Conservation (phyloP, 768 basidiomycete genomes). For the Leccinum aurantiacum region DNA sequence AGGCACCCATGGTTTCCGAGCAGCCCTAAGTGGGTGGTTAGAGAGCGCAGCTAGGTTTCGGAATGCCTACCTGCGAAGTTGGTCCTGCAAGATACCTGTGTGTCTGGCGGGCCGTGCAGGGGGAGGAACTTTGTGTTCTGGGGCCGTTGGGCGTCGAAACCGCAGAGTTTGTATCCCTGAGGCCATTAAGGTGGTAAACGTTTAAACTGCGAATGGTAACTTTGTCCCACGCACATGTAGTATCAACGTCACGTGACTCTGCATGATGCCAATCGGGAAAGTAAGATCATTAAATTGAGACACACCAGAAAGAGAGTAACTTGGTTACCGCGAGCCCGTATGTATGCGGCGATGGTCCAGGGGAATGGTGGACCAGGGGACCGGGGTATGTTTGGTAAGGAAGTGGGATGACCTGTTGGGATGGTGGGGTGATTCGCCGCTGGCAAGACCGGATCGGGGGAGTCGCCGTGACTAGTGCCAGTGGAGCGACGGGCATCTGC, state of each 20-base stretch:
- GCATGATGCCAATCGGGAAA: slow-evolving; percentile 5
- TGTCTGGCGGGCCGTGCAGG: slow-evolving; percentile 41
- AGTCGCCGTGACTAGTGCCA: slow-evolving; percentile 26
- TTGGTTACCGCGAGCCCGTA: background rate
- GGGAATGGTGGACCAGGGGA: background rate
- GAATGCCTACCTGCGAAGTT: slow-evolving; percentile 61
- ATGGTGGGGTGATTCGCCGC: slow-evolving; percentile 25
- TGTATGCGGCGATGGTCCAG: background rate
- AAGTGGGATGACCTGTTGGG: slow-evolving; percentile 17
- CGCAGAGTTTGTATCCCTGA: slow-evolving; percentile 50
- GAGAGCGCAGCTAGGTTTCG: slow-evolving; percentile 7
- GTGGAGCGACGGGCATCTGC: slow-evolving; percentile 23
- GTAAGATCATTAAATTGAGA: background rate
- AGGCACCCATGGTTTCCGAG: slow-evolving; percentile 82
- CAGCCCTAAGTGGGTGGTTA: slow-evolving; percentile 43
- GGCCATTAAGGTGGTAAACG: slow-evolving; percentile 30
- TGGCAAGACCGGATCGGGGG: slow-evolving; percentile 31
- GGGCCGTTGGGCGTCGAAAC: slow-evolving; percentile 44
- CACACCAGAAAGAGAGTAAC: too few species aligned
- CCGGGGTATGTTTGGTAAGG: slow-evolving; percentile 2
- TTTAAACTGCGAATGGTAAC: background rate
- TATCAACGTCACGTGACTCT: background rate
- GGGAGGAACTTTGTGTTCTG: slow-evolving; percentile 24
- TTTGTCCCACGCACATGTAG: too few species aligned
- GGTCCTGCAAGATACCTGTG: slow-evolving; percentile 75